Evolutionary conservation across 495 filamentous ascomycete genomes (phyloP), one percentile per base, ranked within the genome.

Genomic region (Tuber aestivum): DNA sequence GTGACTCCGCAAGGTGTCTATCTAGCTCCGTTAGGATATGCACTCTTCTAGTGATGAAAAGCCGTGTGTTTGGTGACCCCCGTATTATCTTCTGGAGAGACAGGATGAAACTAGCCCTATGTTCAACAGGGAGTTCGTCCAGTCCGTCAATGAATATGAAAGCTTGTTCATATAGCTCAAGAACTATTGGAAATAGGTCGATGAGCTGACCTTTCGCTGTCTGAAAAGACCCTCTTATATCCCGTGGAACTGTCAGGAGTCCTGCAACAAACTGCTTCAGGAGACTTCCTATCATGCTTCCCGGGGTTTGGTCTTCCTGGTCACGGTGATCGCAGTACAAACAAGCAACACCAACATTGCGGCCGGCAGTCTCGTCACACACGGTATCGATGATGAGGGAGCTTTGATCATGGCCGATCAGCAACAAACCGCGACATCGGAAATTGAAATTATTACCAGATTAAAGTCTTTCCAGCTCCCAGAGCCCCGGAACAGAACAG

Each of bases 101-200:
- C 18, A 56, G 44, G 12, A 73, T 69, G 37, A 74, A 72, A 3
- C 41, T 65, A 32, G 38, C 32, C 42, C 76, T 72, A 12, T 74
- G 76, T 21, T 74, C 44, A 37, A 48, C 40, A 40, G 70, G 38
- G 27, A 44, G 70, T 45, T 77, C 76, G 50, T 77, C 76, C 3
- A 77, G 21, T 20, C 72, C 76, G 65, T 77, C 72, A 40, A 72
- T 71, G 41, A 74, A 40, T 23, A 77, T 32, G 38, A 74, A 77
- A 2, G 35, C 72, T 42, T 41, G 45, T 21, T 48, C 45, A 48
- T 48, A 48, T 23, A 23, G 21, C 18, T 18, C 45, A 48, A 48
- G 45, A 48, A 21, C 45, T 9, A 23, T 48, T 1, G 20, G 20
- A 48, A 48, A 21, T 21, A 48, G 21, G 45, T 23, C 45, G 6